Base-by-base conservation (phyloP, 2,329 filamentous ascomycete species). In the Cryphonectria parasitica region DNA sequence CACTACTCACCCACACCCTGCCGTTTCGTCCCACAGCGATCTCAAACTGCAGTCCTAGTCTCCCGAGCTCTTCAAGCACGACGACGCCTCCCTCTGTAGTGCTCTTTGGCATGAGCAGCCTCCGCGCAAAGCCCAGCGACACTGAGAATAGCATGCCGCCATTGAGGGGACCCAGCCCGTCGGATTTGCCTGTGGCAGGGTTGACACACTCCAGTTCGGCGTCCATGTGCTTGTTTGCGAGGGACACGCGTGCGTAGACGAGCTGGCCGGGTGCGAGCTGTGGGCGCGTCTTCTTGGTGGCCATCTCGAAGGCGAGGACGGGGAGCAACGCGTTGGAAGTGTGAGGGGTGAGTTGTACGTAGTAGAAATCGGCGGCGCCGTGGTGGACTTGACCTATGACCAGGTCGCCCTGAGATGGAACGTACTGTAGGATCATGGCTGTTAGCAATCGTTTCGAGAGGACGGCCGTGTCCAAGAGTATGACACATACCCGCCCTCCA, bases 11-110 rank as follows among this genome's bases (percentile, higher is more conserved):
- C 94, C 96, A 98, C 31, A 98, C 88, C 79, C 89, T 91, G 56
- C 96, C 96, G 80, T 99, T 99, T 77, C 94, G 89, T 25, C 96
- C 96, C 11, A 97, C 92, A 0, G 95, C 95, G 71, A 97, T 92
- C 84, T 99, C 96, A 79, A 98, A 99, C 28, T 92, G 90, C 19
- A 97, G 81, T 68, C 93, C 95, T 70, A 90, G 90, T 3, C 78
- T 80, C 3, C 91, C 95, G 19, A 98, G 82, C 77, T 94, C 92
- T 73, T 97, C 93, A 69, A 98, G 81, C 36, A 98, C 86, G 3
- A 90, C 87, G 10, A 97, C 80, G 31, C 88, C 88, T 22, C 90
- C 91, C 67, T 88, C 85, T 66, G 88, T 86, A 19, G 84, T 84
- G 58, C 87, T 86, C 75, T 87, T 88, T 65, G 88, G 85, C 82